phyloP scores from a whole-genome alignment of 257 asterid genomes.

The Solanum corneliomulleri region DNA sequence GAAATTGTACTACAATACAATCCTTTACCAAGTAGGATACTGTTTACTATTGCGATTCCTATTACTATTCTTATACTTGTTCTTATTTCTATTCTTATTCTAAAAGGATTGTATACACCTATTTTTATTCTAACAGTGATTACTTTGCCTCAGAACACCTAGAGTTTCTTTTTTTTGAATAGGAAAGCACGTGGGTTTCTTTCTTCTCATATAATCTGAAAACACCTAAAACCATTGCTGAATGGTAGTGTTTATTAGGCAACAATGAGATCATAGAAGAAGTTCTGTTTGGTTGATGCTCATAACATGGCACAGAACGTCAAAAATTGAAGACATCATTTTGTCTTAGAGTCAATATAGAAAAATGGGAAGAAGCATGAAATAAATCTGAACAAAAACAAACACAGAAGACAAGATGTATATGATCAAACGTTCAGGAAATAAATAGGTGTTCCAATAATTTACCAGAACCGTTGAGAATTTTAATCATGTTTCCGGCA shows the following conservation, averaged over 20 bases:
- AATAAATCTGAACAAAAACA: not conserved
- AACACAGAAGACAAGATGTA: not conserved
- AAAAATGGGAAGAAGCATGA: not conserved
- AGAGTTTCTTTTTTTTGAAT: not conserved
- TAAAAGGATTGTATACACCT: not conserved
- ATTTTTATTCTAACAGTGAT: not conserved
- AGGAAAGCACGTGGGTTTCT: not conserved
- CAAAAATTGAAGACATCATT: not conserved
- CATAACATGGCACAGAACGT: not conserved
- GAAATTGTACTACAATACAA: no score
- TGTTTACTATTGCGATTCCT: not conserved
- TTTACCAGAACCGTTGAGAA: constrained; percentile 91
- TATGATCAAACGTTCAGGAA: not conserved
- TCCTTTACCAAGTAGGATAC: no score
- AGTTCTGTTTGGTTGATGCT: not conserved
- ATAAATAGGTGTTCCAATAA: not conserved
- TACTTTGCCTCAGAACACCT: not conserved
- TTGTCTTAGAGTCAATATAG: not conserved
- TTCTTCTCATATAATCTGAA: not conserved
- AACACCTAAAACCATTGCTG: not conserved
- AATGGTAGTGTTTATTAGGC: not conserved
- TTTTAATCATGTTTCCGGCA: constrained; percentile 84
- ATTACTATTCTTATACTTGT: not conserved
- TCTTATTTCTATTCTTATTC: no score
- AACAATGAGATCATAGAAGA: not conserved